Conservation (phyloP, 495 filamentous ascomycete species). For the Physcia stellaris region DNA sequence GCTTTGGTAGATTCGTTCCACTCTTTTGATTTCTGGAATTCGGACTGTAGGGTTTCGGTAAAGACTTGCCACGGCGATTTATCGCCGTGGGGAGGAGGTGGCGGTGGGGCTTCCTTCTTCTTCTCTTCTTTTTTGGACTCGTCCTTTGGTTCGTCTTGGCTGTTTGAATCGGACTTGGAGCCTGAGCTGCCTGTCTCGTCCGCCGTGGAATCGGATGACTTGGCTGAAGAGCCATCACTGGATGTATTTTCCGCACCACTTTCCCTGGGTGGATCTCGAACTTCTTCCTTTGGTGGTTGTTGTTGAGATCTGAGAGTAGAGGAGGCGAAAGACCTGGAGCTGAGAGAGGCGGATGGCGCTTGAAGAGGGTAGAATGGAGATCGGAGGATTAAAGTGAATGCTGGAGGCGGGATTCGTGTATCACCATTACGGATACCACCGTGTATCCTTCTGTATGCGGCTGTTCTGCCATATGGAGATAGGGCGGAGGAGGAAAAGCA, state of each 20-base stretch:
- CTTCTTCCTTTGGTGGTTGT: slow-evolving; percentile 29
- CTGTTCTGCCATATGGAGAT: slow-evolving; percentile 35
- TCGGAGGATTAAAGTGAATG: neutral
- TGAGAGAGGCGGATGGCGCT: neutral
- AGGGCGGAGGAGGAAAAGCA: slow-evolving; percentile 6
- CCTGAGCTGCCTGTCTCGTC: slow-evolving; percentile 33
- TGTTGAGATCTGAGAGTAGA: slow-evolving; percentile 25
- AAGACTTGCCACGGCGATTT: slow-evolving; percentile 99
- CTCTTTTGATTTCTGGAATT: slow-evolving; percentile 95
- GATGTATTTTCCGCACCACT: neutral
- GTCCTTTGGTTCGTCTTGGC: slow-evolving; percentile 27
- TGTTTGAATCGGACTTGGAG: slow-evolving; percentile 35
- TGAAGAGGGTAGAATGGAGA: neutral
- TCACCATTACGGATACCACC: neutral
- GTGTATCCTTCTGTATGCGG: slow-evolving; percentile 44
- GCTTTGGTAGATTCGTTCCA: slow-evolving; percentile 98
- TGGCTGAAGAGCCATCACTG: slow-evolving; percentile 14
- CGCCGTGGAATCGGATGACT: slow-evolving; percentile 24
- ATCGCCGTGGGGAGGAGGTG: slow-evolving; percentile 89
- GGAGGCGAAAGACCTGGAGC: slow-evolving; percentile 27
- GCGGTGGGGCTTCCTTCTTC: slow-evolving; percentile 58
- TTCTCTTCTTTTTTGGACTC: slow-evolving; percentile 31
- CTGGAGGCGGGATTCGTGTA: neutral
- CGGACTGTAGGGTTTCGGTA: slow-evolving; percentile 78
- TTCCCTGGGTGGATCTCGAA: slow-evolving; percentile 12